Conservation (phyloP, 768 basidiomycete genomes). For the Filobasidium wieringae region DNA sequence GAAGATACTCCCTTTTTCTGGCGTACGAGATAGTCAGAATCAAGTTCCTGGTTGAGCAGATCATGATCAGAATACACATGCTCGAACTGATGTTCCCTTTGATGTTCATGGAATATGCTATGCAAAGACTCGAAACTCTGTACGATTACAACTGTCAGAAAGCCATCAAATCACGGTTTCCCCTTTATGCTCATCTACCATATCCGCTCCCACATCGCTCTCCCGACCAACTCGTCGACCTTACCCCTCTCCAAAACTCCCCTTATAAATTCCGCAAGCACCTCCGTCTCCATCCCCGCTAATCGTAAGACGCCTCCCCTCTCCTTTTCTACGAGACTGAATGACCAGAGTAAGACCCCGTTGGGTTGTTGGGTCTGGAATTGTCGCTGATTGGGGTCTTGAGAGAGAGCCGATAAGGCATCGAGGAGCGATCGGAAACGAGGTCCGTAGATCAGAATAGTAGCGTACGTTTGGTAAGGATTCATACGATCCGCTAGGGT, state of each 20-base stretch:
- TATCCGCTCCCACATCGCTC: slow-evolving; percentile 32
- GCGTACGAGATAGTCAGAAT: too few relatives aligned
- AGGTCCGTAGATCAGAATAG: slow-evolving; percentile 66
- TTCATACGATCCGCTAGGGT: slow-evolving; percentile 39
- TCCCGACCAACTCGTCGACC: slow-evolving; percentile 25
- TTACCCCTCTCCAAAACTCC: slow-evolving; percentile 42
- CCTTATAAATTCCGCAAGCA: slow-evolving; percentile 59
- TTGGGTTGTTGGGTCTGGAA: slow-evolving; percentile 49
- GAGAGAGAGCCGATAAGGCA: slow-evolving; percentile 47
- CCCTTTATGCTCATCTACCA: too few relatives aligned
- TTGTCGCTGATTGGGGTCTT: slow-evolving; percentile 46
- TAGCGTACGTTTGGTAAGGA: slow-evolving; percentile 86
- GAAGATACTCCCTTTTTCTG: too few relatives aligned
- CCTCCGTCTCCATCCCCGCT: slow-evolving; percentile 65
- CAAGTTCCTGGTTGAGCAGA: too few relatives aligned
- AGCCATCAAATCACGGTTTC: too few relatives aligned
- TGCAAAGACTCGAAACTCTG: too few relatives aligned
- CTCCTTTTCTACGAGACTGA: slow-evolving; percentile 44
- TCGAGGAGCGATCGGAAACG: slow-evolving; percentile 45
- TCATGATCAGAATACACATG: too few relatives aligned
- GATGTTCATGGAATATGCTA: too few relatives aligned
- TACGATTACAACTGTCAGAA: too few relatives aligned
- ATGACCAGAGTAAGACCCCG: slow-evolving; percentile 62
- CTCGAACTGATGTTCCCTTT: too few relatives aligned
- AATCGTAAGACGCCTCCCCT: slow-evolving; percentile 51